A percentile compares a stretch with the other conserved stretches of the same genome.
Conservation (phyloP, 164 flowering plant genomes). For the Macadamia integrifolia region DNA sequence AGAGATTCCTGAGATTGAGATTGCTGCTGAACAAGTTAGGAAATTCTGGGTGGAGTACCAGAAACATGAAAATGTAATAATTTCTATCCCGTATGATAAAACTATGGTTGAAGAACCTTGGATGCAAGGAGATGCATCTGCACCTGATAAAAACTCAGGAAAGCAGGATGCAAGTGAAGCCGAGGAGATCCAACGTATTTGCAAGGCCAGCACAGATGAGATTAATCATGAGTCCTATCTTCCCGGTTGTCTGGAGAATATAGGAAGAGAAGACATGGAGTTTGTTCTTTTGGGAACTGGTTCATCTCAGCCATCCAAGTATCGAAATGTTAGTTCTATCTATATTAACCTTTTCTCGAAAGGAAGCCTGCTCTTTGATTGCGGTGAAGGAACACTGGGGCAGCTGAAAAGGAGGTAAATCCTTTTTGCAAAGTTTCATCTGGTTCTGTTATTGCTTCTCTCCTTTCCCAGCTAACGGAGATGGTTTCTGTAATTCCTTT, state of each 20-base stretch:
- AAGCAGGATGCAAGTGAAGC: conserved; percentile 8
- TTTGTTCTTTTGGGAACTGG: conserved; percentile 96
- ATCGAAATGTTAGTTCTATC: conserved; percentile 88
- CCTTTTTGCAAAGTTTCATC: background rate
- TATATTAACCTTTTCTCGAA: conserved; percentile 82
- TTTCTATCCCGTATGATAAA: conserved; percentile 11
- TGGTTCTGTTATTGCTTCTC: conserved; percentile 1
- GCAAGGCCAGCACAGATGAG: background rate
- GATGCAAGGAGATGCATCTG: conserved; percentile 32
- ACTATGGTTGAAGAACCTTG: conserved; percentile 70
- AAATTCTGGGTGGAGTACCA: conserved; percentile 39
- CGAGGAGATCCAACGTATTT: background rate
- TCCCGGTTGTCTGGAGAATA: conserved; percentile 78
- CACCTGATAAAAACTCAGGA: conserved; percentile 10
- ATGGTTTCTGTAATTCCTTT: conserved; percentile 4
- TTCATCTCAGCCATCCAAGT: conserved; percentile 96
- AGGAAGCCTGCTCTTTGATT: conserved; percentile 85
- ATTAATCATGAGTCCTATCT: conserved; percentile 10
- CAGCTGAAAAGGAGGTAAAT: conserved; percentile 94
- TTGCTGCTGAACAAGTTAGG: conserved; percentile 47
- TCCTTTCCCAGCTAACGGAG: background rate
- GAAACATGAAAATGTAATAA: conserved; percentile 11
- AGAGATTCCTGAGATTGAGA: conserved; percentile 77
- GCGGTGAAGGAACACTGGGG: conserved; percentile 97
- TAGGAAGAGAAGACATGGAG: conserved; percentile 86